These are phyloP conservation scores for Fraxinus latifolia DNA, from an alignment of 305 asterid species.

Conservation along the genomic window DNA sequence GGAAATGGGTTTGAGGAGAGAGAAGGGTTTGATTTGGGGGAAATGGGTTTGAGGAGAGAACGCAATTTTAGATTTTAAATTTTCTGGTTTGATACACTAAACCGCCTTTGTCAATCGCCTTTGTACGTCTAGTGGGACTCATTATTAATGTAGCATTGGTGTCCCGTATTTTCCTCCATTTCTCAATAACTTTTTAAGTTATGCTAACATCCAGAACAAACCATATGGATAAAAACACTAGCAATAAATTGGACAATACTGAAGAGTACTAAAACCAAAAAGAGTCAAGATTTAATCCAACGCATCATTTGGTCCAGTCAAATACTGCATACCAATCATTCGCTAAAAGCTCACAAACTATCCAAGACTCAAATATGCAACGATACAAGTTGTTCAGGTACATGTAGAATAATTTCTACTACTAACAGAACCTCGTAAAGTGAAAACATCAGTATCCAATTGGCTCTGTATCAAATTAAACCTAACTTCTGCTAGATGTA, in stretches of 20 bases:
- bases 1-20: background rate
- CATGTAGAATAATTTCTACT: conserved; percentile 11
- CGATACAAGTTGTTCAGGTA: background rate
- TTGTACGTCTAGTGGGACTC: too few relatives aligned
- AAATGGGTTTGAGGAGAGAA: background rate
- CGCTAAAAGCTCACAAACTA: background rate
- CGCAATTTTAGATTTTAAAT: too few relatives aligned
- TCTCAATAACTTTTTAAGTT: background rate
- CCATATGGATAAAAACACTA: background rate
- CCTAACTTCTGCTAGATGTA: conserved; percentile 12
- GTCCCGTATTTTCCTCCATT: background rate
- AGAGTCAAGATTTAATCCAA: background rate
- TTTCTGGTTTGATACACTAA: too few relatives aligned
- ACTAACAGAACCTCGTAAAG: background rate
- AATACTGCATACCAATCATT: background rate
- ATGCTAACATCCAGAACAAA: background rate
- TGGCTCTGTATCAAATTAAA: background rate
- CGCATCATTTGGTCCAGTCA: background rate
- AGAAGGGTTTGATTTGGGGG: background rate
- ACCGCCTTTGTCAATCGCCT: too few relatives aligned
- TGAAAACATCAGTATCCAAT: background rate
- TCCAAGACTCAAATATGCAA: background rate
- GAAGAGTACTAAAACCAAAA: background rate
- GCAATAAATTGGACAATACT: background rate
- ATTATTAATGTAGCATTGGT: background rate